Base-by-base conservation (phyloP, 169 alveolate species). In the Hepatocystis sp. region DNA sequence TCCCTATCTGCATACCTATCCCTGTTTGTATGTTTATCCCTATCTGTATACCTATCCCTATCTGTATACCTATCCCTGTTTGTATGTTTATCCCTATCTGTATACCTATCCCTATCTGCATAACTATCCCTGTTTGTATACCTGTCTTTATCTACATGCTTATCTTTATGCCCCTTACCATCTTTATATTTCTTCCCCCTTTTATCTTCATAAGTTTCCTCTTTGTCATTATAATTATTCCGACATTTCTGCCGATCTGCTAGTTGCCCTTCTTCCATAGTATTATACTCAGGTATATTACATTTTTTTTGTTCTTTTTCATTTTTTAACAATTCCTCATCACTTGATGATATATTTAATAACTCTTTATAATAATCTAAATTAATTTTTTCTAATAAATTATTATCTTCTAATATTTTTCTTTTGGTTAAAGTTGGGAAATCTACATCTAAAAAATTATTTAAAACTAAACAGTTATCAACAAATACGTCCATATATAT, bases 401-500 rank as follows among this genome's bases (percentile, higher is more conserved):
- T 93, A 32, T 93, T 84, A 39, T 96, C 98, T 89, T 97, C 98
- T 61, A 96, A 90, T 42, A 93, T 85, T 60, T 68, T 76, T 32
- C 99, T 91, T 92, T 97, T 97, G 2, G 96, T 92, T 3, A 97
- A 92, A 11, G 96, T 91, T 5, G 99, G 99, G 42, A 98, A 88
- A 47, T 96, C 97, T 13, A 98, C 96, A 85, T 96, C 99, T 64
- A 98, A 91, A 42, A 92, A 88, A 39, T 91, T 90, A 56, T 94
- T 96, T 42, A 94, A 91, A 55, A 94, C 91, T 81, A 98, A 91
- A 85, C 98, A 93, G 78, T 93, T 95, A 67, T 98, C 99, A 15
- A 97, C 97, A 63, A 96, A 97, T 88, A 97, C 99, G 94, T 98
- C 99, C 97, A 98, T 96, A 93, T 96, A 95, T 49, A 93, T 91